phyloP scores from a whole-genome alignment of 2,329 filamentous ascomycete species.

The Talaromyces sp. region DNA sequence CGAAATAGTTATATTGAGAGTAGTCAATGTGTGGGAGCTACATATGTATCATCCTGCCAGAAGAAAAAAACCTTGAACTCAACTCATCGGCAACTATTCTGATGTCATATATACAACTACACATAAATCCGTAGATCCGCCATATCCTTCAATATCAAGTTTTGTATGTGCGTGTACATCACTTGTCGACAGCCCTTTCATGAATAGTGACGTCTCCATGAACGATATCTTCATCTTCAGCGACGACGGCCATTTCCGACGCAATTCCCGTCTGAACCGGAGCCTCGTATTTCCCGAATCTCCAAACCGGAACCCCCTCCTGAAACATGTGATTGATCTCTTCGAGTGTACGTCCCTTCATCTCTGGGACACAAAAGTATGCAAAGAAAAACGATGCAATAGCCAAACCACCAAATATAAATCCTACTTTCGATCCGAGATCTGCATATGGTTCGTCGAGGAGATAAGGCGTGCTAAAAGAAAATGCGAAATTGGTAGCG shows the following conservation, averaged over 20 bases:
- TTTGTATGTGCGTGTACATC: neutral
- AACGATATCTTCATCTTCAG: neutral
- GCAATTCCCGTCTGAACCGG: neutral
- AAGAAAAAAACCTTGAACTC: too few species aligned
- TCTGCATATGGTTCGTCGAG: conserved; percentile 34
- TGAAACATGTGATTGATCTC: conserved; percentile 31
- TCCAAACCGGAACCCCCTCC: conserved; percentile 20
- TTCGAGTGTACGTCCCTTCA: conserved; percentile 31
- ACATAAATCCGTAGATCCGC: neutral
- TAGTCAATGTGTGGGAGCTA: too few species aligned
- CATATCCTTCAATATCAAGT: neutral
- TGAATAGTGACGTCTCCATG: neutral
- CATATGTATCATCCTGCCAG: too few species aligned
- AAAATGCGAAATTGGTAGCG: conserved; percentile 30
- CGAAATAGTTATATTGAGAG: too few species aligned
- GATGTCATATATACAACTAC: neutral
- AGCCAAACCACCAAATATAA: conserved; percentile 33
- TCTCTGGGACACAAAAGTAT: conserved; percentile 30
- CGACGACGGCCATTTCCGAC: neutral
- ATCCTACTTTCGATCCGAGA: conserved; percentile 36
- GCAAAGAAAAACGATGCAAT: conserved; percentile 22
- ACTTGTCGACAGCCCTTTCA: neutral
- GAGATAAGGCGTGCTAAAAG: conserved; percentile 40
- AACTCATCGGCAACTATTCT: neutral
- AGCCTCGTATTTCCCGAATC: conserved; percentile 19